These are phyloP conservation scores for Xylariaceae sp. DNA, from an alignment of 2,329 filamentous ascomycete species.

Conservation along the genomic window DNA sequence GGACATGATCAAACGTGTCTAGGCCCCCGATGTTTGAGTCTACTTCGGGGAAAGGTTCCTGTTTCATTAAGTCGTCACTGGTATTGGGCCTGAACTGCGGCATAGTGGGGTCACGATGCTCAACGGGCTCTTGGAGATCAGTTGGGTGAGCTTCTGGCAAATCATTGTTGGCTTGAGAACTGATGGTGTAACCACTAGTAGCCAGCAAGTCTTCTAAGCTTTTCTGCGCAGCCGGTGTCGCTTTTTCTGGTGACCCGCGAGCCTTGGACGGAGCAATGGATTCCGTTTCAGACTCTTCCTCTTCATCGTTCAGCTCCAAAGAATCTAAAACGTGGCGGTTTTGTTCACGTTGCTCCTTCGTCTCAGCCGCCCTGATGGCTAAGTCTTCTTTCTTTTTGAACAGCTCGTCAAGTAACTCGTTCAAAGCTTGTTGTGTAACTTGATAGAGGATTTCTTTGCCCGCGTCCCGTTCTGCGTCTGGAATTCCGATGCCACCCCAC, in stretches of 20 bases:
- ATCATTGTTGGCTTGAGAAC: slow-evolving; percentile 3
- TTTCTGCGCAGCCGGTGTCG: slow-evolving; percentile 22
- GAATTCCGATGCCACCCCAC: slow-evolving; percentile 75
- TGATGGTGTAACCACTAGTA: slow-evolving; percentile 43
- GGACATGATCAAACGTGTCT: slow-evolving; percentile 28
- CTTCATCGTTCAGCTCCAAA: slow-evolving; percentile 35
- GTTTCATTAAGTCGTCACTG: neutral
- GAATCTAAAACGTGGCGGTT: slow-evolving; percentile 47
- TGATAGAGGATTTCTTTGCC: slow-evolving; percentile 89
- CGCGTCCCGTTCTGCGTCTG: slow-evolving; percentile 74
- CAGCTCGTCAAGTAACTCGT: slow-evolving; percentile 82
- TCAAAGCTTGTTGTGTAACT: slow-evolving; percentile 86
- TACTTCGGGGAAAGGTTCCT: neutral
- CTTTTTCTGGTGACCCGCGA: slow-evolving; percentile 9
- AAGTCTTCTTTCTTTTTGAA: slow-evolving; percentile 79
- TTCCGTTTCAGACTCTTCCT: slow-evolving; percentile 14
- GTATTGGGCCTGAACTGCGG: slow-evolving; percentile 65
- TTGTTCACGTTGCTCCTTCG: slow-evolving; percentile 56
- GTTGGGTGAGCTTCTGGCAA: slow-evolving; percentile 1
- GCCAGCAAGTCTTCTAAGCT: slow-evolving; percentile 40
- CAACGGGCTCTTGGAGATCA: slow-evolving; percentile 9
- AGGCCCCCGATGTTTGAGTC: neutral
- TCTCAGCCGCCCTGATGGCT: slow-evolving; percentile 63
- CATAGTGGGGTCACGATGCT: slow-evolving; percentile 57
- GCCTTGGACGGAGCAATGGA: neutral